Conservation (phyloP, 225 moss, liverwort and hornwort species). For the Ulota crispa region DNA sequence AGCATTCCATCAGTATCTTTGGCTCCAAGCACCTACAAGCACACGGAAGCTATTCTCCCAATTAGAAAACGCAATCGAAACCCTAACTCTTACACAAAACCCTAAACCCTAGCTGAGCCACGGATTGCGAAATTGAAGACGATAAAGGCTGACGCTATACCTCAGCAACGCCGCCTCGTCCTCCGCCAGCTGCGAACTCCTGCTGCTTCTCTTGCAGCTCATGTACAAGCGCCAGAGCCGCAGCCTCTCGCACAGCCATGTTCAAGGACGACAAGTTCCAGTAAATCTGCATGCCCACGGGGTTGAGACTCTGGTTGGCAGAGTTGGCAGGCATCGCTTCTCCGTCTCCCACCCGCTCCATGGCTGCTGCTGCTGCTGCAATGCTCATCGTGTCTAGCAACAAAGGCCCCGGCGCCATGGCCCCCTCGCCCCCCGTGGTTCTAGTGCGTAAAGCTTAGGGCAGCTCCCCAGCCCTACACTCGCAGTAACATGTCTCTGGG, state of each 20-base stretch:
- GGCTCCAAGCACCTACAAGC: constrained; percentile 70
- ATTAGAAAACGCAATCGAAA: neutral
- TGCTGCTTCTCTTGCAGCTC: constrained; percentile 72
- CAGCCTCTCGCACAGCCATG: constrained; percentile 73
- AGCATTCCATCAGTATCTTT: constrained; percentile 64
- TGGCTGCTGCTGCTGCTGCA: constrained; percentile 4
- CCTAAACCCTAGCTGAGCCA: neutral
- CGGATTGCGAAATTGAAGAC: neutral
- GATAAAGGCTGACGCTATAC: neutral
- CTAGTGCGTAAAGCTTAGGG: constrained; percentile 3
- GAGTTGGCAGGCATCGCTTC: constrained; percentile 5
- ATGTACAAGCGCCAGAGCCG: constrained; percentile 70
- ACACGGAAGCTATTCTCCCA: neutral
- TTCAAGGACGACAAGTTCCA: constrained; percentile 77
- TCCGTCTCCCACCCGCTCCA: constrained; percentile 7
- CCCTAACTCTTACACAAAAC: neutral
- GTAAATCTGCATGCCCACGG: constrained; percentile 93
- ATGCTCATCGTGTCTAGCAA: constrained; percentile 25
- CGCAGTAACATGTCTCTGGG: neutral
- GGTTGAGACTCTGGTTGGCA: constrained; percentile 42
- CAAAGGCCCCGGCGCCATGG: constrained; percentile 58
- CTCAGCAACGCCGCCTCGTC: constrained; percentile 56
- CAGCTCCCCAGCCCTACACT: neutral
- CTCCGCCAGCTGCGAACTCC: constrained; percentile 67
- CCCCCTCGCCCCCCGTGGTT: neutral